Base-by-base conservation (phyloP, 2,329 filamentous ascomycete species). In the Microcyclospora tardicrescens region DNA sequence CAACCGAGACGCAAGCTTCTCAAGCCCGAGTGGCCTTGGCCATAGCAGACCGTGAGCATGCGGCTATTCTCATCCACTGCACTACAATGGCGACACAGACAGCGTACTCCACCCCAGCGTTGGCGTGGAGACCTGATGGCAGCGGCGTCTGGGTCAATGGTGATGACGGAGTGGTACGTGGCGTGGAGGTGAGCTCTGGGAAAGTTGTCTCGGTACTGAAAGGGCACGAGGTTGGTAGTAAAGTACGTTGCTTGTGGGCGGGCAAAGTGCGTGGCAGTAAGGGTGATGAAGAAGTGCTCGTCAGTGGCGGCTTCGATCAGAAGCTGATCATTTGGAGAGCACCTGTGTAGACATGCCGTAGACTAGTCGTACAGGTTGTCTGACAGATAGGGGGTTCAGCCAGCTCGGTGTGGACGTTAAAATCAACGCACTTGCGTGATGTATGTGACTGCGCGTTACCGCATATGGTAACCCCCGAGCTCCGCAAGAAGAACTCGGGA, bases 261-360 rank as follows among this genome's bases (percentile, higher is more conserved):
- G 74, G 72, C 0, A 56, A 50, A 39, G 58, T 73, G 12, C 37
- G 42, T 1, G 42, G 29, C 2, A 41, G 43, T 10, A 40, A 49
- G 15, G 51, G 42, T 2, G 36, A 34, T n/a, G 48, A 46, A 48
- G 75, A 79, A 54, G 65, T 69, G 55, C 50, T 79, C 38, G 62
- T 79, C 24, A 77, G 72, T 57, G 76, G 76, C 16, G 77, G 75
- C 1, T 80, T 79, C 56, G 76, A 80, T 58, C 73, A 73, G 50
- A 68, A 60, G 44, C 56, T 79, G 43, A 65, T 79, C 44, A 55
- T 78, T 28, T 79, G 76, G 76, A 64, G 57, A 41, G 37, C 37
- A n/a, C 10, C 30, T 10, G 12, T 5, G 14, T 32, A 32, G 30
- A 32, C 10, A 6, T 15, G 30, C 14, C 5, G 30, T 8, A 4